Base-by-base conservation (phyloP, 2,329 filamentous ascomycete species). In the Hysterium pulicare region DNA sequence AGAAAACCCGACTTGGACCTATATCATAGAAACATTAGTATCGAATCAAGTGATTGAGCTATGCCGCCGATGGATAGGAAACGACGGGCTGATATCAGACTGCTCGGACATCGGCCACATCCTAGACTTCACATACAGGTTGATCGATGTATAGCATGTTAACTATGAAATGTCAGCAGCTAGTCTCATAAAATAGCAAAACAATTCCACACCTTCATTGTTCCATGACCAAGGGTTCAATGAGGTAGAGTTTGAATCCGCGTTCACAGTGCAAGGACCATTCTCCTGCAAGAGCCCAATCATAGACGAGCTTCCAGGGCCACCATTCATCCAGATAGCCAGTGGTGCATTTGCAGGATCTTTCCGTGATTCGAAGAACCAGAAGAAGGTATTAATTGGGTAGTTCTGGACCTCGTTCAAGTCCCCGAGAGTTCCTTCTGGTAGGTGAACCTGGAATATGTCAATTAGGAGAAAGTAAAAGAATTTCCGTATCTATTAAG, bases 131-230 rank as follows among this genome's bases (percentile, higher is more conserved):
- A n/a, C n/a, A n/a, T n/a, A 71, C 73, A 0, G 78, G 83, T 62
- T 85, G 80, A 49, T 86, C 81, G 40, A 86, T 73, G 59, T 81
- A 86, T 7, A 86, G 72, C 62, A 72, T 67, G 42, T 73, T 73
- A 33, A 67, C 66, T 44, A 20, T 21, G 32, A 15, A 15, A 10
- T 35, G 11, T 21, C 16, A 21, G 9, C 19, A 28, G 24, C 8
- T 28, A 21, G 3, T 42, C n/a, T n/a, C 13, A 15, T 39, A 23
- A 79, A 72, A 44, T 78, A 78, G 40, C 71, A 71, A 21, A 21
- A 34, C 9, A 34, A 7, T n/a, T n/a, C 7, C 3, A n/a, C 41
- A 57, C 54, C 53, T 41, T 82, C 71, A 43, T 78, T 77, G 49
- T 83, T 84, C 77, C 80, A 84, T 0, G 77, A 77, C 69, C 74